These are phyloP conservation scores for Backusella tuberculispora DNA, from an alignment of 192 early-diverging fungal species.

Conservation along the genomic window DNA sequence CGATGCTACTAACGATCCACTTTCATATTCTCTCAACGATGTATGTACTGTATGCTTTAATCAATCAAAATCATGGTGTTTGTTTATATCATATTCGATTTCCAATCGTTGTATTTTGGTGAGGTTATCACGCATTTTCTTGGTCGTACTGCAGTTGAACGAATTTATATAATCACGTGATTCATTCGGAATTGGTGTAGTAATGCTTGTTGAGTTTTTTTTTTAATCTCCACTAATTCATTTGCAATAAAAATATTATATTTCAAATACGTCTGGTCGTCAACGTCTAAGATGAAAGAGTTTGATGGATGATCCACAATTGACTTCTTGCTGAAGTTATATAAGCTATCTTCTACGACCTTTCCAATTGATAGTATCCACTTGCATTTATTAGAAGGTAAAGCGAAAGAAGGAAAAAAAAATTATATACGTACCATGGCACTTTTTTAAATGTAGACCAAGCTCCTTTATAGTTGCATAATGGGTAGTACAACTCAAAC, in stretches of 20 bases:
- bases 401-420: no score
- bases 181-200: conserved; percentile 18
- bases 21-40: conserved; percentile 37
- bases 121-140: conserved; percentile 15
- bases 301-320: conserved; percentile 25
- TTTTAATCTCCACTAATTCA: conserved; percentile 33
- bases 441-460: conserved; percentile 17
- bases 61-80: no score
- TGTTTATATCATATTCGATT: conserved; percentile 20
- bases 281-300: conserved; percentile 34
- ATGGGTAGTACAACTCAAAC: conserved; percentile 15
- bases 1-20: conserved; percentile 13
- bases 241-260: conserved; percentile 27
- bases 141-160: conserved; percentile 23
- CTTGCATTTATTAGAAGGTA: conserved; percentile 23
- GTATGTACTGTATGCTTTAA: conserved; percentile 12
- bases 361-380: conserved; percentile 33
- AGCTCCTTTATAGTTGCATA: conserved; percentile 19
- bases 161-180: conserved; percentile 15
- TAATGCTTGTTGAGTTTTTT: conserved; percentile 22
- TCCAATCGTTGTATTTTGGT: conserved; percentile 26
- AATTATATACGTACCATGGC: conserved; percentile 16
- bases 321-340: no score
- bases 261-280: conserved; percentile 32
- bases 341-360: conserved; percentile 24